Evolutionary conservation across 352 stramenopile species (phyloP).

Genomic region (Thraustochytrium striatum): DNA sequence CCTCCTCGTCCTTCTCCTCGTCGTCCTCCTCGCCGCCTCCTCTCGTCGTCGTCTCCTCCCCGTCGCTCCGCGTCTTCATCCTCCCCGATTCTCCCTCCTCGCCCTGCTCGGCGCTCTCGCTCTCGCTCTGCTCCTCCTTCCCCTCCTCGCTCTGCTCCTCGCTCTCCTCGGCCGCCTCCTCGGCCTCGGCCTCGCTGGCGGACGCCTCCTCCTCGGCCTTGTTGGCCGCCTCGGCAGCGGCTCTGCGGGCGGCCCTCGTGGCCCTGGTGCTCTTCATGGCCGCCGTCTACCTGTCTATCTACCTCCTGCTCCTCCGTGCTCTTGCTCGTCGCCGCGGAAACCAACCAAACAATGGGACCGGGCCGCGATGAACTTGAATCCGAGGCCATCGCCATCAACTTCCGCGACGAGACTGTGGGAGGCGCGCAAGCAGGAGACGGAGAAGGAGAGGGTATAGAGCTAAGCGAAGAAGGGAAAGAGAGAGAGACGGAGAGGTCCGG

Average conservation of each 20-base stretch:
- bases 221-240: no score
- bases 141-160: neutral
- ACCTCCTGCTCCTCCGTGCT: no score
- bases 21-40: neutral
- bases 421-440: neutral
- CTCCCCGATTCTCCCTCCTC: no score
- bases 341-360: neutral
- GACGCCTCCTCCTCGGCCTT: neutral
- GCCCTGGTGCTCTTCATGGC: neutral
- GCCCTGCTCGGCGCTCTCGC: neutral
- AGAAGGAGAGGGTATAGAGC: neutral
- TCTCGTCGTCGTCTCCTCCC: neutral
- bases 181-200: neutral
- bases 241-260: no score
- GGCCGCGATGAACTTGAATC: neutral
- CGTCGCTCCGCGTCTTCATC: neutral
- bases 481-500: no score
- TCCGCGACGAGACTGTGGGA: neutral
- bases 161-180: neutral
- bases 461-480: neutral
- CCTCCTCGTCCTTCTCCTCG: neutral
- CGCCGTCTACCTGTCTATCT: neutral
- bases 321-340: neutral
- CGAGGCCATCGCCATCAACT: neutral
- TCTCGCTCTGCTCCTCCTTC: neutral